These are phyloP conservation scores for Gossypium lobatum DNA, from an alignment of 441 rosid genomes.

Conservation along the genomic window DNA sequence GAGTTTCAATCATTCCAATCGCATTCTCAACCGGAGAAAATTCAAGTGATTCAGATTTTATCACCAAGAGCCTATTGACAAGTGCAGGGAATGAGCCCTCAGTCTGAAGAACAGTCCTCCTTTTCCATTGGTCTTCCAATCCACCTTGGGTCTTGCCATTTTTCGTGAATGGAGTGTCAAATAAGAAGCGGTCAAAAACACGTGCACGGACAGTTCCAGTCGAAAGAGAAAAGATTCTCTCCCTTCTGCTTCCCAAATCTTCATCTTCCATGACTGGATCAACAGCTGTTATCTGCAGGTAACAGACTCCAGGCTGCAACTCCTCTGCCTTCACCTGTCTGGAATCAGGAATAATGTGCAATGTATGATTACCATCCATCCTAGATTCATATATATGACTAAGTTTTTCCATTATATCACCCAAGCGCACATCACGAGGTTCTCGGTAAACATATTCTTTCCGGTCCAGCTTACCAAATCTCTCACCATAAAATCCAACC, in stretches of 20 bases:
- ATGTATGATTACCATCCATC: slow-evolving; percentile 84
- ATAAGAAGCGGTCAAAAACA: slow-evolving; percentile 94
- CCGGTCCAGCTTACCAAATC: slow-evolving; percentile 80
- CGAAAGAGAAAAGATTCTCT: slow-evolving; percentile 90
- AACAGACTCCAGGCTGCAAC: slow-evolving; percentile 90
- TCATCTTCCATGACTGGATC: slow-evolving; percentile 99
- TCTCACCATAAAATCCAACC: slow-evolving; percentile 93
- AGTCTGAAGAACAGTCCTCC: slow-evolving; percentile 88
- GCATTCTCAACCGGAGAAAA: slow-evolving; percentile 99
- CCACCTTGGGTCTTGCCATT: slow-evolving; percentile 99
- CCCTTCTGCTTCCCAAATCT: slow-evolving; percentile 97
- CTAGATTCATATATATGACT: slow-evolving; percentile 92
- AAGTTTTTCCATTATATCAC: slow-evolving; percentile 99
- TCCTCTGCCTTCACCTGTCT: slow-evolving; percentile 97
- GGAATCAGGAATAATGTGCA: slow-evolving; percentile 91
- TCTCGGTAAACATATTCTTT: slow-evolving; percentile 92
- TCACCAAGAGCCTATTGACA: slow-evolving; percentile 84
- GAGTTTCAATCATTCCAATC: slow-evolving; percentile 97
- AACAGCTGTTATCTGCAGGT: slow-evolving; percentile 94
- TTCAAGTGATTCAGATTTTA: slow-evolving; percentile 91
- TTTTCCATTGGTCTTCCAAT: slow-evolving; percentile 98
- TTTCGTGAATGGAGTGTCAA: slow-evolving; percentile 96
- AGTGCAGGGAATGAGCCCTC: slow-evolving; percentile 99
- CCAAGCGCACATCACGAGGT: slow-evolving; percentile 96
- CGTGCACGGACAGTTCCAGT: slow-evolving; percentile 93